Percentiles rank a stretch among this genome's conserved stretches.
Evolutionary conservation across 2,329 filamentous ascomycete species (phyloP).

Genomic region (Corniculantispora saksenae): DNA sequence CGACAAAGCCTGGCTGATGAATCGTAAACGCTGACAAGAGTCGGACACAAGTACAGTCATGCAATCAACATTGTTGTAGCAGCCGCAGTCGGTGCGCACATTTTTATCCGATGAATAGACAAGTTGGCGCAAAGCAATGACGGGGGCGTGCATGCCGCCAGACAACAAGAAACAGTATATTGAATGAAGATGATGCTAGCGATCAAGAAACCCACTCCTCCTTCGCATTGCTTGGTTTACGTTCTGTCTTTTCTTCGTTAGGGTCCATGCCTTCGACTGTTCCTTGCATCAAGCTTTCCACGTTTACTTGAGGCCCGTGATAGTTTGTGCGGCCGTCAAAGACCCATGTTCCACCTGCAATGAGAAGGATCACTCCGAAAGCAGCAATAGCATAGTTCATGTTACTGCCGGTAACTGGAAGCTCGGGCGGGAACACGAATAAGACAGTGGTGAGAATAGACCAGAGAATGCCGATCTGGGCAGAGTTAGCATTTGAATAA

Average conservation of each 20-base stretch:
- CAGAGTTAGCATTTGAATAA: slow-evolving; percentile 14
- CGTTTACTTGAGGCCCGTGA: slow-evolving; percentile 21
- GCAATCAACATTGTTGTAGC: neutral
- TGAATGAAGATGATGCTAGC: neutral
- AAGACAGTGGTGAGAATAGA: slow-evolving; percentile 71
- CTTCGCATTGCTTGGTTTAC: neutral
- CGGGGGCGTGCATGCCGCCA: too few relatives aligned
- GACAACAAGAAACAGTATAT: too few relatives aligned
- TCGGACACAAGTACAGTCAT: neutral
- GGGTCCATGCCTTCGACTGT: slow-evolving; percentile 11
- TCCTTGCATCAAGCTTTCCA: neutral
- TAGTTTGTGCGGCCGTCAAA: slow-evolving; percentile 53
- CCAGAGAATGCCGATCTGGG: slow-evolving; percentile 57
- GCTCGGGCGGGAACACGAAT: slow-evolving; percentile 19
- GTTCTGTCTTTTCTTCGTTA: neutral
- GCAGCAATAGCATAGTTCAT: slow-evolving; percentile 64
- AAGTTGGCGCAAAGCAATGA: too few relatives aligned
- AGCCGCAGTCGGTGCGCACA: too few relatives aligned
- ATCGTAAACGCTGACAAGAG: neutral
- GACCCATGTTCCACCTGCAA: slow-evolving; percentile 46
- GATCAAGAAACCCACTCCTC: slow-evolving; percentile 5
- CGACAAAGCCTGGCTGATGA: neutral
- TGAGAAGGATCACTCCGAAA: slow-evolving; percentile 49
- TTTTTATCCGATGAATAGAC: too few relatives aligned
- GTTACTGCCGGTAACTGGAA: slow-evolving; percentile 62